Percentiles rank a stretch among this genome's conserved stretches.
phyloP scores from a whole-genome alignment of 805 yeast species.

The Candida nitratophila region DNA sequence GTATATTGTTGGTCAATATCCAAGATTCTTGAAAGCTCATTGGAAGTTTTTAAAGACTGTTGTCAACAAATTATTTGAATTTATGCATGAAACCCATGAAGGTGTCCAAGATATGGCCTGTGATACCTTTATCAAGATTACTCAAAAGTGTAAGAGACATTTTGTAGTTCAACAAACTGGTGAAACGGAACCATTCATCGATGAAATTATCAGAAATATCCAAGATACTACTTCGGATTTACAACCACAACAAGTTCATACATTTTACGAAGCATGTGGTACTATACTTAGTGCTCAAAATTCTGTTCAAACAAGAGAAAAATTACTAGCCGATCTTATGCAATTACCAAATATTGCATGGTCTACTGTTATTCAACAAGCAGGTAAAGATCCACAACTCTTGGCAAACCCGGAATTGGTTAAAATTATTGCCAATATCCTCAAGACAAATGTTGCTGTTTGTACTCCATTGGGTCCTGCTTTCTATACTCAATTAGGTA shows the following conservation, averaged over 20 bases:
- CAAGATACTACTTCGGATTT: slow-evolving; percentile 85
- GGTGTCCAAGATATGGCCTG: slow-evolving; percentile 99
- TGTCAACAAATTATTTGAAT: slow-evolving; percentile 89
- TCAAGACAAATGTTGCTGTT: slow-evolving; percentile 92
- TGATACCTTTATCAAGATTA: slow-evolving; percentile 95
- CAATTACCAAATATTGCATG: slow-evolving; percentile 90
- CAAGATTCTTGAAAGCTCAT: slow-evolving; percentile 93
- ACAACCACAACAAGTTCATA: slow-evolving; percentile 96
- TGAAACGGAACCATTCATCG: slow-evolving; percentile 86
- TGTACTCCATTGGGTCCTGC: slow-evolving; percentile 93
- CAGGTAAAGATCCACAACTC: slow-evolving; percentile 75
- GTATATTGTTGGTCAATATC: slow-evolving; percentile 99
- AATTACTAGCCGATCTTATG: slow-evolving; percentile 75
- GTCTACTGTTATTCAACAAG: slow-evolving; percentile 81
- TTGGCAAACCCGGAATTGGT: slow-evolving; percentile 75
- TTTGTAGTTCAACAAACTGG: slow-evolving; percentile 82
- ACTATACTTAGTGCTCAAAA: slow-evolving; percentile 85
- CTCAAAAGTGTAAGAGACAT: slow-evolving; percentile 91
- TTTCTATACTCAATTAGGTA: slow-evolving; percentile 80
- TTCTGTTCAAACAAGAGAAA: slow-evolving; percentile 58
- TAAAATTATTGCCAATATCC: slow-evolving; percentile 85
- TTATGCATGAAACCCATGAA: slow-evolving; percentile 99
- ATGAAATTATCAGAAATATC: slow-evolving; percentile 78
- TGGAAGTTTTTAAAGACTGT: slow-evolving; percentile 97
- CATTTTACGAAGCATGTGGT: slow-evolving; percentile 97